Percentiles rank a stretch among this genome's conserved stretches.
These are phyloP conservation scores for Clausena lansium DNA, from an alignment of 345 rosid species.

Conservation along the genomic window DNA sequence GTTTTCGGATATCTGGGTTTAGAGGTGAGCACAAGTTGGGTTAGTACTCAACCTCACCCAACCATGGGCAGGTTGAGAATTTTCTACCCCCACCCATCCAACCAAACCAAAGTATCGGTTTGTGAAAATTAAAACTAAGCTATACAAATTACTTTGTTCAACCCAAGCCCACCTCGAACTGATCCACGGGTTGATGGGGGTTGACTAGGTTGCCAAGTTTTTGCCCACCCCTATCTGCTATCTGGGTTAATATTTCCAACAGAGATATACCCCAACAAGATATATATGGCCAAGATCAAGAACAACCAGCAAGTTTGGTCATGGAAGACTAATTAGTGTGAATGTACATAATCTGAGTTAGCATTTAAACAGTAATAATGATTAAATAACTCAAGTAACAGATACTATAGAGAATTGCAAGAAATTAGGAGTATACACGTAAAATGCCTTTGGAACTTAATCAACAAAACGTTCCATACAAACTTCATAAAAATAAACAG, in stretches of 20 bases:
- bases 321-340: not conserved
- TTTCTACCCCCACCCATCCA: not conserved
- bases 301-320: not conserved
- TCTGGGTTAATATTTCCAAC: not conserved
- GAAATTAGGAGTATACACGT: not conserved
- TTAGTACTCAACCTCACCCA: not conserved
- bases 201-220: not conserved
- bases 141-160: too few relatives aligned
- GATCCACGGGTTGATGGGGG: not conserved
- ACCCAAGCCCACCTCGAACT: not conserved
- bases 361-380: not conserved
- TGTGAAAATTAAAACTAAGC: not conserved
- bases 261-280: not conserved
- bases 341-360: not conserved
- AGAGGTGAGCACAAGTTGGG: not conserved
- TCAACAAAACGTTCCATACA: not conserved
- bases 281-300: not conserved
- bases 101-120: not conserved
- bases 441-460: not conserved
- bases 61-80: not conserved
- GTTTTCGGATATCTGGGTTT: not conserved
- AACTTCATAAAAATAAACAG: not conserved
- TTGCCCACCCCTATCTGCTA: not conserved
- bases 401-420: not conserved
- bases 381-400: not conserved